Conservation (phyloP, 345 rosid genomes). For the Arabis hirsuta region DNA sequence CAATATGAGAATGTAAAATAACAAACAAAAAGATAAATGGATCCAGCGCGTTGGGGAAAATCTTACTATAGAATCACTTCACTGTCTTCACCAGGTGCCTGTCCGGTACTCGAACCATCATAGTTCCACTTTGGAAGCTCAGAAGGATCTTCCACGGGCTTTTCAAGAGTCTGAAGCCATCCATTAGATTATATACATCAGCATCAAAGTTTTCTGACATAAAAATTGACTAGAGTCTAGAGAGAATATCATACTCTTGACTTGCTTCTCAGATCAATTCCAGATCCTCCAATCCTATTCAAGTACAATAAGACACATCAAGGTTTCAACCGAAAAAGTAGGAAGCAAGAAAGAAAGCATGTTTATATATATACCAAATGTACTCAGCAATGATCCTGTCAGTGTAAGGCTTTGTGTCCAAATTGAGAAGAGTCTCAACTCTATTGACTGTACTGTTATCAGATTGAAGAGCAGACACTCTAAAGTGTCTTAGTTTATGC, state of each 20-base stretch:
- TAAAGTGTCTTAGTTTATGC: slow-evolving; percentile 56
- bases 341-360: too few relatives aligned
- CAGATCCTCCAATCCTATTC: slow-evolving; percentile 92
- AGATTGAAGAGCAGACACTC: slow-evolving; percentile 67
- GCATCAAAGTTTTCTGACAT: neutral
- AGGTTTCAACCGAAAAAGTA: neutral
- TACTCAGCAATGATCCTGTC: slow-evolving; percentile 92
- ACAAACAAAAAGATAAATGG: neutral
- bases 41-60: neutral
- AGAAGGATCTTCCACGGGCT: slow-evolving; percentile 88
- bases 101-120: slow-evolving; percentile 98
- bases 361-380: slow-evolving; percentile 65
- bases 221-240: neutral
- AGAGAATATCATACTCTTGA: slow-evolving; percentile 59
- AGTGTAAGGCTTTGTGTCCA: slow-evolving; percentile 83
- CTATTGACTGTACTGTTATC: slow-evolving; percentile 73
- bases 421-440: slow-evolving; percentile 70
- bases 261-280: slow-evolving; percentile 90
- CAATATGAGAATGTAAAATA: slow-evolving; percentile 5
- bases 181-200: neutral
- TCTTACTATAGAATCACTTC: slow-evolving; percentile 98
- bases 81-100: slow-evolving; percentile 97
- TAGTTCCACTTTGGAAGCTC: slow-evolving; percentile 99
- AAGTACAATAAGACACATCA: neutral
- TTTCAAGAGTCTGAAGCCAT: slow-evolving; percentile 67